Base-by-base conservation (phyloP, 371 early-diverging fungal species). In the Blyttiomyces sp. region DNA sequence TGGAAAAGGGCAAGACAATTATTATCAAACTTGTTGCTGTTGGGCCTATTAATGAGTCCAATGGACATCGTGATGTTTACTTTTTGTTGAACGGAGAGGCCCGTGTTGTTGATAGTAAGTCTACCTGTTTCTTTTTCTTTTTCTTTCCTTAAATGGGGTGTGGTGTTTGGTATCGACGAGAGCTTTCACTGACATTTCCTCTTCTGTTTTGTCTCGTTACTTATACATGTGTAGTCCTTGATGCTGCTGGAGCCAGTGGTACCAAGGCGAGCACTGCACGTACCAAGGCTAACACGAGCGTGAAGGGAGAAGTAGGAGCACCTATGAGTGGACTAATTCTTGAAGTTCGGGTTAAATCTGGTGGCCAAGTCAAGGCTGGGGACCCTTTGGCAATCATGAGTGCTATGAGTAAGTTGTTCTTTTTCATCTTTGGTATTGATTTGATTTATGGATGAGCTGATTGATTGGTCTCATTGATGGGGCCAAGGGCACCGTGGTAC, bases 311-410 rank as follows among this genome's bases (percentile, higher is more conserved):
- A 50, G 80, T 95, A 33, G 91, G 89, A n/a, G 92, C 93, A 6
- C 95, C 95, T n/a, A 95, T 95, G 95, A 85, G 88, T 28, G 95
- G 96, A 54, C 88, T 91, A 0, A 91, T 96, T 3, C 84, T 96
- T 23, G 95, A 94, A 70, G 81, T 95, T 51, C 85, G 88, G 46
- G 91, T 86, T 49, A 86, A 90, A 65, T 81, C 71, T 43, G 95
- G 95, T 43, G 77, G 83, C 30, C 68, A 76, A 43, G 85, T 96
- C 57, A 92, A 91, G 80, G 84, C 84, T 7, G 96, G 95, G 11
- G 93, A 94, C 60, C 90, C 93, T 6, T 70, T 95, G 57, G 91
- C 87, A 60, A 88, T 96, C 11, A 75, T 96, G 55, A 87, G 87
- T 49, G 95, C 95, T 44, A 96, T 96, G 96, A 96, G 66, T 70